These are phyloP conservation scores for Beauveria caledonica DNA, from an alignment of 2,329 filamentous ascomycete species.

Conservation along the genomic window DNA sequence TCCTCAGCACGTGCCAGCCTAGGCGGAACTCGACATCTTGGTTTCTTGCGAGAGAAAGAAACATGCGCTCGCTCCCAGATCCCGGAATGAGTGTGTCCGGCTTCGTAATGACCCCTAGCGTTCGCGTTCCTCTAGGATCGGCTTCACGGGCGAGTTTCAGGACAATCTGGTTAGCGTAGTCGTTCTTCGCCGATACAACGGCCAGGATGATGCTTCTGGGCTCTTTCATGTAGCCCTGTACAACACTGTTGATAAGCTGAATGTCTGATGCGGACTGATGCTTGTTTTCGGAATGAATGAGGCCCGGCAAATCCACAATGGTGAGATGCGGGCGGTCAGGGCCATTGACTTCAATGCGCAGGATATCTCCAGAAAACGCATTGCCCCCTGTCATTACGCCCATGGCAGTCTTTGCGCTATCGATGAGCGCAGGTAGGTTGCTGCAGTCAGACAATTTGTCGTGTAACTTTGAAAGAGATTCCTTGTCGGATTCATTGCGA, in stretches of 20 bases:
- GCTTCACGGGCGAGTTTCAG: conserved; percentile 2
- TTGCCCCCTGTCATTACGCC: conserved; percentile 21
- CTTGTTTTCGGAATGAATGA: conserved; percentile 29
- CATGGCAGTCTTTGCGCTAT: conserved; percentile 39
- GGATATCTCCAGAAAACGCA: conserved; percentile 18
- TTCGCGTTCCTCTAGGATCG: not conserved
- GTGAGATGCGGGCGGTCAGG: conserved; percentile 28
- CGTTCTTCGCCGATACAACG: conserved; percentile 32
- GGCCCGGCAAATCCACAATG: conserved; percentile 38
- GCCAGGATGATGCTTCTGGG: conserved; percentile 36
- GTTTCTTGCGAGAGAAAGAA: conserved; percentile 30
- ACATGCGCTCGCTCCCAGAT: not conserved
- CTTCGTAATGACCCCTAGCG: conserved; percentile 49
- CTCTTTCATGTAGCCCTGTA: conserved; percentile 32
- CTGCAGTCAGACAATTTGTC: conserved; percentile 25
- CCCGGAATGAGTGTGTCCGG: conserved; percentile 21
- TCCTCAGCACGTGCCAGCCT: conserved; percentile 46
- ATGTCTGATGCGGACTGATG: conserved; percentile 26
- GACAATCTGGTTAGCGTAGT: conserved; percentile 24
- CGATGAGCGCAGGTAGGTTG: conserved; percentile 37
- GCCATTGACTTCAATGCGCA: conserved; percentile 19
- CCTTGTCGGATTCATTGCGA: not conserved
- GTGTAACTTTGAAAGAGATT: not conserved
- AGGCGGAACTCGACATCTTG: conserved; percentile 37
- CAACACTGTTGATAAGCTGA: conserved; percentile 26